Percentiles rank a stretch among this genome's conserved stretches.
phyloP scores from a whole-genome alignment of 108 stramenopile species.

The Fragilariopsis cylindrus region DNA sequence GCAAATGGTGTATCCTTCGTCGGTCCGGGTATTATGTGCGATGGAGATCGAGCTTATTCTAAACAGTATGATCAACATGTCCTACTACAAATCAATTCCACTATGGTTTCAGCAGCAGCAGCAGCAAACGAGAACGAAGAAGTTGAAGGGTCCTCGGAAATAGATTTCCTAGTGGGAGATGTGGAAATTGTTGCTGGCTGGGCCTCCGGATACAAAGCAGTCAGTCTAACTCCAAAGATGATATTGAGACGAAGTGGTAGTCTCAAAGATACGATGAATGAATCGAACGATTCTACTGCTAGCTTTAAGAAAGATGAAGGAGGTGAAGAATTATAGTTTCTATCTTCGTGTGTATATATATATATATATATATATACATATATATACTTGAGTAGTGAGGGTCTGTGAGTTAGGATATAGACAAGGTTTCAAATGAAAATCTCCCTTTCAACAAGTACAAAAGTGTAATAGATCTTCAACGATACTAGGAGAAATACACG shows the following conservation, averaged over 20 bases:
- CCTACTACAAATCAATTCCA: conserved; percentile 23
- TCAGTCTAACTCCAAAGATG: conserved; percentile 40
- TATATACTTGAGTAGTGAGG: too few species aligned
- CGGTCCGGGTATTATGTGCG: conserved; percentile 34
- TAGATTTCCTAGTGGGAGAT: conserved; percentile 2
- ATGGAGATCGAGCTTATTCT: conserved; percentile 42
- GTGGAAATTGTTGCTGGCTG: conserved; percentile 38
- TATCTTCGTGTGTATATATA: too few species aligned
- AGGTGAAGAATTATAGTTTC: too few species aligned
- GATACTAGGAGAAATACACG: too few species aligned
- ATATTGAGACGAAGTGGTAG: background rate
- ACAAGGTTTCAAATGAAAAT: too few species aligned
- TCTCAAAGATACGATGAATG: too few species aligned
- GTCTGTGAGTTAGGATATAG: too few species aligned
- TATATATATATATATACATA: too few species aligned
- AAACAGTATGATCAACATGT: conserved; percentile 22
- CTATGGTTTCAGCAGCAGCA: background rate
- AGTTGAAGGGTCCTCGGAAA: background rate
- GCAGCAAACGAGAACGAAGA: background rate
- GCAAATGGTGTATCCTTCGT: conserved; percentile 23
- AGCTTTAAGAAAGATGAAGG: too few species aligned
- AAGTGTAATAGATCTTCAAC: too few species aligned
- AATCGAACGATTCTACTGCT: too few species aligned
- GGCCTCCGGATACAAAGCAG: conserved; percentile 47
- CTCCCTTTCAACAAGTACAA: too few species aligned